Conservation (phyloP, 2,329 filamentous ascomycete genomes). For the Mycocentrospora acerina region DNA sequence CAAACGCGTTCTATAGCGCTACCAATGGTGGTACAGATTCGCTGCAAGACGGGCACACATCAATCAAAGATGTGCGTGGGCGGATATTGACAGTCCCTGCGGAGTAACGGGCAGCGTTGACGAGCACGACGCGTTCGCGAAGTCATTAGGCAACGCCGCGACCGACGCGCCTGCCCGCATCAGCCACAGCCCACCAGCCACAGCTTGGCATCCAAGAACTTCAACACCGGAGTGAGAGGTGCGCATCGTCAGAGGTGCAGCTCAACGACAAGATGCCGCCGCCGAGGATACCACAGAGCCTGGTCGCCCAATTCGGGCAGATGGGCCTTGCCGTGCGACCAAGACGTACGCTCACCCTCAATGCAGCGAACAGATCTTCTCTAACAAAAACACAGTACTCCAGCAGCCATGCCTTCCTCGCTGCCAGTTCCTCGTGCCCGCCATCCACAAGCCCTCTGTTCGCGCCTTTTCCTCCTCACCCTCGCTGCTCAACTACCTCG, state of each 20-base stretch:
- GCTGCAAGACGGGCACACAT: neutral
- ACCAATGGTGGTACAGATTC: neutral
- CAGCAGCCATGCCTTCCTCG: slow-evolving; percentile 28
- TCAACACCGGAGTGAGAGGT: slow-evolving; percentile 1
- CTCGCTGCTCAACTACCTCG: slow-evolving; percentile 70
- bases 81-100: too few relatives aligned
- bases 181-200: slow-evolving; percentile 15
- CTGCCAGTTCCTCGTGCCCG: slow-evolving; percentile 37
- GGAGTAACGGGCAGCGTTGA: slow-evolving; percentile 9
- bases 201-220: slow-evolving; percentile 24
- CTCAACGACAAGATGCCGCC: slow-evolving; percentile 40
- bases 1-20: neutral
- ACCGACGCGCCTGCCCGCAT: slow-evolving; percentile 18
- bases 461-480: slow-evolving; percentile 74
- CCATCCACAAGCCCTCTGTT: slow-evolving; percentile 10
- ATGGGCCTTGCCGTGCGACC: slow-evolving; percentile 29
- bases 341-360: slow-evolving; percentile 29
- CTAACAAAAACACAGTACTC: slow-evolving; percentile 19
- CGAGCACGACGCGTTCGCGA: slow-evolving; percentile 26
- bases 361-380: neutral
- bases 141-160: slow-evolving; percentile 16
- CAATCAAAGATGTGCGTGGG: slow-evolving; percentile 3
- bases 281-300: slow-evolving; percentile 38
- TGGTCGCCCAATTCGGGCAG: slow-evolving; percentile 37
- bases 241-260: slow-evolving; percentile 1